phyloP scores from a whole-genome alignment of 164 flowering plant species.

The Kingdonia uniflora region DNA sequence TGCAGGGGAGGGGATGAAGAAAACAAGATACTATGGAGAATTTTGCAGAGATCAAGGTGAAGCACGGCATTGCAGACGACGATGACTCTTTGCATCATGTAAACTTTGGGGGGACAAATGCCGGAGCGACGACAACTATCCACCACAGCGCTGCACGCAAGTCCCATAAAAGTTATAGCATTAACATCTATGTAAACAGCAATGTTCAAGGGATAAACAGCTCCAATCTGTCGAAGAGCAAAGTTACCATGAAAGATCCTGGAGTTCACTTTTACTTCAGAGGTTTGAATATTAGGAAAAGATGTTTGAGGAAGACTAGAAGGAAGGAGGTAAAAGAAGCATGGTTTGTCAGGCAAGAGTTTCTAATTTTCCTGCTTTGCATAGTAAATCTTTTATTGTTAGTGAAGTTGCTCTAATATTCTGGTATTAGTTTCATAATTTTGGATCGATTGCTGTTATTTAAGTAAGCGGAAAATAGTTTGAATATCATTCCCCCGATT shows the following conservation, averaged over 20 bases:
- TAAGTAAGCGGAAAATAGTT: too few species aligned
- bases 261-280: conserved; percentile 38
- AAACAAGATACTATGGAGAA: too few species aligned
- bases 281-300: conserved; percentile 22
- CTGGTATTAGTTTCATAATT: too few species aligned
- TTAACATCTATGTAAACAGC: conserved; percentile 66
- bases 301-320: conserved; percentile 7
- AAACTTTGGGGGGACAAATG: conserved; percentile 33
- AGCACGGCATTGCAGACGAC: background rate
- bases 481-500: too few species aligned
- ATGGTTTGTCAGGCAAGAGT: conserved; percentile 5
- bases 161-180: conserved; percentile 23
- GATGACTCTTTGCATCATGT: conserved; percentile 14
- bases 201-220: conserved; percentile 64
- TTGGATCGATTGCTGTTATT: too few species aligned
- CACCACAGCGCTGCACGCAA: conserved; percentile 15
- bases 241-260: conserved; percentile 47
- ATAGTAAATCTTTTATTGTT: conserved; percentile 8
- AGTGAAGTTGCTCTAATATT: background rate
- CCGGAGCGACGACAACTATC: conserved; percentile 45
- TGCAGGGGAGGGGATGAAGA: too few species aligned
- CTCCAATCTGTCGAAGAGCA: conserved; percentile 53
- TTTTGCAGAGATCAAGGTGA: too few species aligned
- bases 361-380: conserved; percentile 6
- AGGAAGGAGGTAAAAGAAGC: conserved; percentile 7